A percentile compares a stretch with the other conserved stretches of the same genome.
These are phyloP conservation scores for Bassia scoparia DNA, from an alignment of 148 eudicot genomes.

Conservation along the genomic window DNA sequence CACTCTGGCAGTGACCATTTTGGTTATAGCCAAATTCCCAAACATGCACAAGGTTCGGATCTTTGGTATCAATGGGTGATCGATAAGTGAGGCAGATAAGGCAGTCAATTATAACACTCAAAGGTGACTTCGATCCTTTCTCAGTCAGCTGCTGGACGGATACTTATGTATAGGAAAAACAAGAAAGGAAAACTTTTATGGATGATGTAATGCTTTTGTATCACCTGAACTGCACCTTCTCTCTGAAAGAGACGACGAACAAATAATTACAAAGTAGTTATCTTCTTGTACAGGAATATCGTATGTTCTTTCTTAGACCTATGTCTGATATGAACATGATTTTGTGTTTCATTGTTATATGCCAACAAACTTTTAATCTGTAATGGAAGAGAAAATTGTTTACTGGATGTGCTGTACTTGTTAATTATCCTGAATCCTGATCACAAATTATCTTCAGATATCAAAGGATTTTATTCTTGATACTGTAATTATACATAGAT, in stretches of 20 bases:
- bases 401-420: constrained; percentile 1
- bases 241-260: constrained; percentile 12
- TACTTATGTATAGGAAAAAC: constrained; percentile 39
- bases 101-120: constrained; percentile 8
- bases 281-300: constrained; percentile 26
- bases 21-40: constrained; percentile 89
- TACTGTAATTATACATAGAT: background rate
- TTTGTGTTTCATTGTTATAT: constrained; percentile 9
- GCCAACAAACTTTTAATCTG: background rate
- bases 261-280: constrained; percentile 24
- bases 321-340: constrained; percentile 1
- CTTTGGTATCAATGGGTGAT: constrained; percentile 91
- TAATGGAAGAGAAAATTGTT: background rate
- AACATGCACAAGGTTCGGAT: constrained; percentile 97
- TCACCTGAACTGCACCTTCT: constrained; percentile 17
- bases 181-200: constrained; percentile 13
- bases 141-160: constrained; percentile 19
- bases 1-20: constrained; percentile 66
- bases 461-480: background rate
- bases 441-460: background rate
- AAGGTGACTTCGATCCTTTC: constrained; percentile 15
- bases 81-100: constrained; percentile 46
- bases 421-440: background rate
- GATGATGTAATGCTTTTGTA: constrained; percentile 29
- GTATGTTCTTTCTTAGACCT: constrained; percentile 4